phyloP scores from a whole-genome alignment of 768 basidiomycete genomes.

The Daedaleopsis sinensis region DNA sequence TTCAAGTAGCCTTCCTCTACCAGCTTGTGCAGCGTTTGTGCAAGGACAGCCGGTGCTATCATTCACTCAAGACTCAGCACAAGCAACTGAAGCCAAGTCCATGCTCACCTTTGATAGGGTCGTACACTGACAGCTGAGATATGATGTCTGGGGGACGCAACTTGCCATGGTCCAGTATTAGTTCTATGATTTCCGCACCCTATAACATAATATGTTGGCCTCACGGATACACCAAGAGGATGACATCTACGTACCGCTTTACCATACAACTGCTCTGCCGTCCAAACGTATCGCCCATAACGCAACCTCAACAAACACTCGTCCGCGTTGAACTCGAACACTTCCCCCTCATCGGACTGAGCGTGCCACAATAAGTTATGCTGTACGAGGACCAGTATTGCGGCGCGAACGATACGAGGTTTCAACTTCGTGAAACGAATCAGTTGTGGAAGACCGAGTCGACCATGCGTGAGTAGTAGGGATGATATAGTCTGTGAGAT shows the following conservation, averaged over 20 bases:
- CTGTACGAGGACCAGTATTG: slow-evolving; percentile 80
- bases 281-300: slow-evolving; percentile 81
- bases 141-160: slow-evolving; percentile 76
- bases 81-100: not conserved
- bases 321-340: slow-evolving; percentile 80
- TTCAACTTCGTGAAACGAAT: slow-evolving; percentile 70
- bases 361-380: slow-evolving; percentile 93
- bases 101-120: slow-evolving; percentile 39
- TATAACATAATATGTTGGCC: slow-evolving; percentile 32
- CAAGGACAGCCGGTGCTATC: slow-evolving; percentile 46
- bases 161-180: slow-evolving; percentile 85
- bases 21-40: slow-evolving; percentile 67
- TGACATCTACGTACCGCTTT: slow-evolving; percentile 54
- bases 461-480: slow-evolving; percentile 77
- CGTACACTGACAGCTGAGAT: slow-evolving; percentile 48
- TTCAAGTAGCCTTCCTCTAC: slow-evolving; percentile 77
- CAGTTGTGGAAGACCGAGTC: slow-evolving; percentile 71
- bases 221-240: not conserved
- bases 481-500: slow-evolving; percentile 66
- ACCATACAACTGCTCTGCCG: slow-evolving; percentile 73
- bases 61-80: not conserved
- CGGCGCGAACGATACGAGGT: slow-evolving; percentile 66
- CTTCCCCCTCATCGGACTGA: slow-evolving; percentile 68
- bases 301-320: slow-evolving; percentile 83
- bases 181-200: slow-evolving; percentile 77